These are phyloP conservation scores for Cercophora scortea DNA, from an alignment of 495 filamentous ascomycete species.

Conservation along the genomic window DNA sequence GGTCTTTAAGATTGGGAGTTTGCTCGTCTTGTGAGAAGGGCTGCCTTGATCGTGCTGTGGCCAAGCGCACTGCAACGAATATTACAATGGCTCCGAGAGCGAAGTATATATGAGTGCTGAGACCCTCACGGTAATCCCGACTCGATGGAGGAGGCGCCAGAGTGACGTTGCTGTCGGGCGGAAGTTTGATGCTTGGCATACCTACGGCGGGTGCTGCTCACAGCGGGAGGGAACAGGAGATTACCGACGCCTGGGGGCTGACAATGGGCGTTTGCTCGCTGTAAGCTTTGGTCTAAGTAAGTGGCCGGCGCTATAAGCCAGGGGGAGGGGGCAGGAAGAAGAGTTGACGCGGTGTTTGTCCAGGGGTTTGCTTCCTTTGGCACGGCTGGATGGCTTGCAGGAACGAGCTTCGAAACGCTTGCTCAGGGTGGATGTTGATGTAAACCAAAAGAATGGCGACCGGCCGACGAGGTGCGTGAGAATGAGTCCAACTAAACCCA, in stretches of 20 bases:
- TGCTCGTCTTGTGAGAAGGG: neutral
- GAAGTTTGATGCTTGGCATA: conserved; percentile 36
- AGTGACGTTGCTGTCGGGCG: conserved; percentile 24
- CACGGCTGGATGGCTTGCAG: conserved; percentile 3
- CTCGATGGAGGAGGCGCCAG: conserved; percentile 14
- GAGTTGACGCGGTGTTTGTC: neutral
- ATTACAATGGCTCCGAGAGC: conserved; percentile 19
- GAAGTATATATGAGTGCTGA: conserved; percentile 23
- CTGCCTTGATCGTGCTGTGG: neutral
- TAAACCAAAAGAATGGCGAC: too few relatives aligned
- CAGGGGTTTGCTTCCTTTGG: conserved; percentile 1
- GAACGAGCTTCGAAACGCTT: conserved; percentile 2
- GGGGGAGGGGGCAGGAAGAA: conserved; percentile 5
- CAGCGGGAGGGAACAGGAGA: conserved; percentile 14
- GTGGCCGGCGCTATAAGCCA: conserved; percentile 20
- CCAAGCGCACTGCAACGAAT: conserved; percentile 9
- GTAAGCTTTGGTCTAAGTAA: conserved; percentile 15
- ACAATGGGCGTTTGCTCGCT: conserved; percentile 10
- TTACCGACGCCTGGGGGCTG: conserved; percentile 11
- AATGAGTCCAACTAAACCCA: neutral
- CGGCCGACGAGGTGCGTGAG: too few relatives aligned
- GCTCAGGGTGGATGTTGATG: neutral
- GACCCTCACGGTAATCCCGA: conserved; percentile 14
- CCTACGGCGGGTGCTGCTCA: conserved; percentile 20
- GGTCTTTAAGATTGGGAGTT: neutral